These are phyloP conservation scores for Tulasnella sp. DNA, from an alignment of 768 basidiomycete genomes.

Conservation along the genomic window DNA sequence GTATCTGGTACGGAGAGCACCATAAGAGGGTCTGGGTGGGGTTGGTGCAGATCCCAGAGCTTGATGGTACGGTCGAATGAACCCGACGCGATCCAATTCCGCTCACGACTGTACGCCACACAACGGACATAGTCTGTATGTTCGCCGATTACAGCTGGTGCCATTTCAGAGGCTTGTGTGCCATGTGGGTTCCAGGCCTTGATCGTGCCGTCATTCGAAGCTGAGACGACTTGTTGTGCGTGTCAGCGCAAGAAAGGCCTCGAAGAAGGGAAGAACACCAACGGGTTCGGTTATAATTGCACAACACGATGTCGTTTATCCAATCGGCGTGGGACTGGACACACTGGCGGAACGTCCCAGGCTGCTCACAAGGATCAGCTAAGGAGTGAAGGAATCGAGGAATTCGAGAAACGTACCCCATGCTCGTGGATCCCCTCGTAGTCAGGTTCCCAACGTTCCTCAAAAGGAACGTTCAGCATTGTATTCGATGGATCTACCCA, in stretches of 20 bases:
- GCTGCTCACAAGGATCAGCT: constrained; percentile 24
- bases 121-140: constrained; percentile 84
- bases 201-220: constrained; percentile 90
- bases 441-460: constrained; percentile 74
- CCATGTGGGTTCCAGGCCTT: constrained; percentile 84
- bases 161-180: constrained; percentile 24
- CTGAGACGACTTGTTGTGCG: constrained; percentile 57
- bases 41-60: constrained; percentile 67
- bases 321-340: constrained; percentile 87
- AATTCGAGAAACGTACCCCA: neutral
- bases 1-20: constrained; percentile 59
- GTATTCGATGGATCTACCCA: constrained; percentile 12
- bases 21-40: constrained; percentile 37
- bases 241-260: neutral
- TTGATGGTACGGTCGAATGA: constrained; percentile 92
- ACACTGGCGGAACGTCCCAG: constrained; percentile 61
- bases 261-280: constrained; percentile 21
- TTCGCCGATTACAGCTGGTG: constrained; percentile 47
- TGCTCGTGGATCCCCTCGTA: neutral
- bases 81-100: constrained; percentile 83
- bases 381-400: neutral
- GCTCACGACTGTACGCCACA: constrained; percentile 60
- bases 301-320: constrained; percentile 89
- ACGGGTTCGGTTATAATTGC: constrained; percentile 85
- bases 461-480: constrained; percentile 38